A percentile compares a stretch with the other conserved stretches of the same genome.
Evolutionary conservation across 2,329 filamentous ascomycete genomes (phyloP).

Genomic region (Monilinia vaccinii-corymbosi): DNA sequence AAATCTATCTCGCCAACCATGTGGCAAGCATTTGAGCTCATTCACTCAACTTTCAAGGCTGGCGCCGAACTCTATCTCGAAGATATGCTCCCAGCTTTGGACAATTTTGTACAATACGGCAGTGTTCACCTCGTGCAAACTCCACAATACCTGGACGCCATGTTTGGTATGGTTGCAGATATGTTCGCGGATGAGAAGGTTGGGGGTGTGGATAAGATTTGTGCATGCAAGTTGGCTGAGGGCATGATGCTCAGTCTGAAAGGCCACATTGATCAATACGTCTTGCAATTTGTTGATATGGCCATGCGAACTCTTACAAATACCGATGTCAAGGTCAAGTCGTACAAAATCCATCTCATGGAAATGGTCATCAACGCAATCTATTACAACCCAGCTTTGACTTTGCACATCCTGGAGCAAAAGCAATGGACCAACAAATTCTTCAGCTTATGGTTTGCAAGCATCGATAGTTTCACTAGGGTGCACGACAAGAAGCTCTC

Average conservation of each 20-base stretch:
- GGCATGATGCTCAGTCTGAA: conserved; percentile 94
- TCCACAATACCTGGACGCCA: conserved; percentile 75
- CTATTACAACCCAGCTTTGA: conserved; percentile 86
- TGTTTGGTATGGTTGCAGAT: conserved; percentile 88
- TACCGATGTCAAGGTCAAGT: conserved; percentile 78
- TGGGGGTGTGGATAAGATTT: conserved; percentile 88
- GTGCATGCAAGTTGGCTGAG: conserved; percentile 94
- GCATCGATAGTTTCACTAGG: conserved; percentile 83
- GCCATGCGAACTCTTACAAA: conserved; percentile 74
- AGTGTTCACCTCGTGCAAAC: conserved; percentile 72
- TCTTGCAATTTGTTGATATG: conserved; percentile 78
- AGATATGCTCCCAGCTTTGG: conserved; percentile 94
- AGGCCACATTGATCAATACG: conserved; percentile 77
- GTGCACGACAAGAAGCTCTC: conserved; percentile 99
- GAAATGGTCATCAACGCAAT: conserved; percentile 98
- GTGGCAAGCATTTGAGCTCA: conserved; percentile 97
- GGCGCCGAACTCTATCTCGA: conserved; percentile 95
- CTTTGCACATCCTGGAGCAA: conserved; percentile 78
- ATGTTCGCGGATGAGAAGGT: conserved; percentile 93
- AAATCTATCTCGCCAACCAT: conserved; percentile 93
- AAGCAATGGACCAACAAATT: conserved; percentile 98
- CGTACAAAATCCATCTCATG: conserved; percentile 92
- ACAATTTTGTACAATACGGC: conserved; percentile 96
- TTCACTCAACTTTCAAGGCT: conserved; percentile 94
- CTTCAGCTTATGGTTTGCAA: conserved; percentile 96